Percentiles rank a stretch among this genome's conserved stretches.
Conservation (phyloP, 805 yeast species). For the Teunomyces pallodes region DNA sequence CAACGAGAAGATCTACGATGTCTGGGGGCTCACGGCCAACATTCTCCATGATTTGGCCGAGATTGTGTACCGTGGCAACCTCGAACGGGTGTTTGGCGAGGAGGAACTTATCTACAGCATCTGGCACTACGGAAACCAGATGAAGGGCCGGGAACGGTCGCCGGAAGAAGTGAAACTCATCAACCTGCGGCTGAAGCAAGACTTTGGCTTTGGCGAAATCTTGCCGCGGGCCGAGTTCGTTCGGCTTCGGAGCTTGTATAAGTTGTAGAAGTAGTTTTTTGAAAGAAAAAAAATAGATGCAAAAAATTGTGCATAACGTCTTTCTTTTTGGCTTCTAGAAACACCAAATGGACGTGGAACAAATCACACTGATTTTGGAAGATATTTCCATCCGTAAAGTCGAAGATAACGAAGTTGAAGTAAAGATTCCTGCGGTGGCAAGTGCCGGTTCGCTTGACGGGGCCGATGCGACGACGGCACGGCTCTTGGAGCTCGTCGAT, state of each 20-base stretch:
- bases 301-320: neutral
- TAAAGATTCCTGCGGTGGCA: neutral
- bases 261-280: slow-evolving; percentile 5
- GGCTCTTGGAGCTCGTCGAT: slow-evolving; percentile 30
- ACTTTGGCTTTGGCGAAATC: slow-evolving; percentile 44
- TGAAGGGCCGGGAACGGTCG: slow-evolving; percentile 46
- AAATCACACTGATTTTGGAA: slow-evolving; percentile 7
- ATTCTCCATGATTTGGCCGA: slow-evolving; percentile 70
- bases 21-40: slow-evolving; percentile 84
- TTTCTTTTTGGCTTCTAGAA: neutral
- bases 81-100: slow-evolving; percentile 46
- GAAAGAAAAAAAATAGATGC: neutral
- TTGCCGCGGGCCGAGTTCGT: slow-evolving; percentile 44
- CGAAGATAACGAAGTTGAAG: neutral
- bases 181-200: slow-evolving; percentile 18
- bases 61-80: slow-evolving; percentile 36
- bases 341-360: slow-evolving; percentile 2
- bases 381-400: slow-evolving; percentile 7
- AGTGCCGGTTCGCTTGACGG: neutral
- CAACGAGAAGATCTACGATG: slow-evolving; percentile 56
- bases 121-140: slow-evolving; percentile 52
- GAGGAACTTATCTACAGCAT: slow-evolving; percentile 64
- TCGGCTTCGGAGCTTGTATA: slow-evolving; percentile 43
- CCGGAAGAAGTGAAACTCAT: slow-evolving; percentile 57
- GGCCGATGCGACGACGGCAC: neutral